A percentile compares a stretch with the other conserved stretches of the same genome.
Conservation (phyloP, 2,329 filamentous ascomycete species). For the Lachnellula subtilissima region DNA sequence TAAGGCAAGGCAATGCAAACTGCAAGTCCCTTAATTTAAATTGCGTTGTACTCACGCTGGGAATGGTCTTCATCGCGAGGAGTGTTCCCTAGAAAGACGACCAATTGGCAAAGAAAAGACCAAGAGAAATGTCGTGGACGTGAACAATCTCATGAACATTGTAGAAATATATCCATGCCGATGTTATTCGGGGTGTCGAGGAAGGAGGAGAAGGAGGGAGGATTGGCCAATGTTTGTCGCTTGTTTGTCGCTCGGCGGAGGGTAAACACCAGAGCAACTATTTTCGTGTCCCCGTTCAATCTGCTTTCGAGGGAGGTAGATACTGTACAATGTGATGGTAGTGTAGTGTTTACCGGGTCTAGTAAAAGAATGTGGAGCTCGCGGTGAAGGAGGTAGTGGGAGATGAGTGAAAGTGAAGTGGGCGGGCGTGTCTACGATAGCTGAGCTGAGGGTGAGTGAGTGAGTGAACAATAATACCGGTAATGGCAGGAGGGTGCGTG, state of each 20-base stretch:
- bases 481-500: not conserved
- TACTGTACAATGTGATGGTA: not conserved
- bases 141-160: slow-evolving; percentile 25
- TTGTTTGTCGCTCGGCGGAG: not conserved
- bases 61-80: slow-evolving; percentile 30
- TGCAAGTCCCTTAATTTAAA: slow-evolving; percentile 2
- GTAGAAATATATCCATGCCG: slow-evolving; percentile 26
- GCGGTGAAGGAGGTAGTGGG: not conserved
- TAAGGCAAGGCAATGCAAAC: not conserved
- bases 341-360: not conserved
- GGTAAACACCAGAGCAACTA: slow-evolving; percentile 5
- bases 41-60: slow-evolving; percentile 27
- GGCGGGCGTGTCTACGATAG: not conserved
- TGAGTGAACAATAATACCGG: not conserved
- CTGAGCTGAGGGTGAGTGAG: not conserved
- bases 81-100: slow-evolving; percentile 14
- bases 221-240: slow-evolving; percentile 1
- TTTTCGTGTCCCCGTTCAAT: not conserved
- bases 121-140: slow-evolving; percentile 18
- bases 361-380: not conserved
- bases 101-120: slow-evolving; percentile 21
- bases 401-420: not conserved
- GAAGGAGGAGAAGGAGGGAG: not conserved
- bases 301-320: not conserved
- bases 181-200: slow-evolving; percentile 7